Conservation (phyloP, 305 asterid genomes). For the Rubia tinctorum region DNA sequence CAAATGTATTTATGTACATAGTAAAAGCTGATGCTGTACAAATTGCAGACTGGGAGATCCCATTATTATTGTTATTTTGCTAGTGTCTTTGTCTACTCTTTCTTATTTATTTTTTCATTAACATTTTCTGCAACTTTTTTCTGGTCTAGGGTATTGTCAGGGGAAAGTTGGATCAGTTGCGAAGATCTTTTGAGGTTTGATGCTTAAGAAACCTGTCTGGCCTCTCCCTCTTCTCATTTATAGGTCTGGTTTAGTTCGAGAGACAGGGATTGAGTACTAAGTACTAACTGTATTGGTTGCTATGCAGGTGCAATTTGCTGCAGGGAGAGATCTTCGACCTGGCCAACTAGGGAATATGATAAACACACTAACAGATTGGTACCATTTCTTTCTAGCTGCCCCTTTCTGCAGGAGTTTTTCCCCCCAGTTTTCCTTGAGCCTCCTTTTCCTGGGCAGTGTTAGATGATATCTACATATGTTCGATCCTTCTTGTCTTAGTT, state of each 20-base stretch:
- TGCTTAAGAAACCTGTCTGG: constrained; percentile 11
- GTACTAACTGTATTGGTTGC: constrained; percentile 17
- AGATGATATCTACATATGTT: neutral
- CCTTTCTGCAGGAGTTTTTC: neutral
- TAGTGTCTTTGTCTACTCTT: neutral
- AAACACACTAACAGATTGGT: constrained; percentile 70
- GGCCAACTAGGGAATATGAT: constrained; percentile 87
- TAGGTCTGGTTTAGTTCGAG: neutral
- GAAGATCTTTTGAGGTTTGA: constrained; percentile 94
- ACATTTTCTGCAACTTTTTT: constrained; percentile 15
- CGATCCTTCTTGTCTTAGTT: neutral
- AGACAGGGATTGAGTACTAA: constrained; percentile 11
- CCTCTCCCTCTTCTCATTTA: neutral
- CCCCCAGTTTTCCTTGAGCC: neutral
- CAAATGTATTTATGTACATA: neutral
- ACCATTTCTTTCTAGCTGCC: constrained; percentile 17
- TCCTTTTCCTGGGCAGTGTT: neutral
- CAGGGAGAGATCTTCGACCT: constrained; percentile 99
- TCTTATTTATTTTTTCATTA: neutral
- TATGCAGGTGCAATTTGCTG: constrained; percentile 96
- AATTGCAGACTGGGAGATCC: neutral
- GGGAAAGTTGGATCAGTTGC: constrained; percentile 97
- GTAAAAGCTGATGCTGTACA: neutral
- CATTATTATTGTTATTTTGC: neutral
- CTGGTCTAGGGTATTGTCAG: constrained; percentile 79